Evolutionary conservation across 805 yeast species (phyloP), one percentile per base, ranked within the genome.

Genomic region (Lipomyces starkeyi): DNA sequence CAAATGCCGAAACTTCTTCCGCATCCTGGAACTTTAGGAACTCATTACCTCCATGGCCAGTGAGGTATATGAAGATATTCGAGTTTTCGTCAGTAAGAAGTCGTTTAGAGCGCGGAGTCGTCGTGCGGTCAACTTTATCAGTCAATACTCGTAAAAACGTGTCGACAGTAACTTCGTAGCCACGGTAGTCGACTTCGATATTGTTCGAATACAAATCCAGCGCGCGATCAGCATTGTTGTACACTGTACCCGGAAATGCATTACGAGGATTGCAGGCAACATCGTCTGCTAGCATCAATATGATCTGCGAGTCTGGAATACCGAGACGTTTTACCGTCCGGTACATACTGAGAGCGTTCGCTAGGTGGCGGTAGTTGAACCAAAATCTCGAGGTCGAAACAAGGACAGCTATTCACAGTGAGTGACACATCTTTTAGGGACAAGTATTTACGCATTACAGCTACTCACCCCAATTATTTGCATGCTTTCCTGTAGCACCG

Each of bases 11-110:
- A 66, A 95, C 93, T 76, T 95, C 99, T 78, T 95, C 99, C 11
- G 98, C 97, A 77, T 95, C 99, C 80, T 95, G 99, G 78, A 95
- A 95, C 79, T 95, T 95, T 74, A 95, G 84, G 78, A 95, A 95
- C 78, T 95, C 98, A 75, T 93, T 92, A 62, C 99, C 99, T 29
- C 99, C 99, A 79, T 95, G 99, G 29, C 99, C 99, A 0, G 99
- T 95, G 88, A 95, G 84, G 78, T 95, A 95, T 34, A 95, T 90
- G 78, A 95, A 91, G 61, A 95, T 92, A 78, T 95, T 95, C 37
- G 97, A 91, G 77, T 92, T 88, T 77, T 93, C 98, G 81, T 95
- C 98, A 0, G 98, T 92, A 68, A 93, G 80, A 59, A 95, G 82
- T 72, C 98, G 83, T 79, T 95, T 95, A 14, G 97, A 90, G 70